Percentiles rank a stretch among this genome's conserved stretches.
Evolutionary conservation across 345 rosid species (phyloP).

Genomic region (Leavenworthia alabamica): DNA sequence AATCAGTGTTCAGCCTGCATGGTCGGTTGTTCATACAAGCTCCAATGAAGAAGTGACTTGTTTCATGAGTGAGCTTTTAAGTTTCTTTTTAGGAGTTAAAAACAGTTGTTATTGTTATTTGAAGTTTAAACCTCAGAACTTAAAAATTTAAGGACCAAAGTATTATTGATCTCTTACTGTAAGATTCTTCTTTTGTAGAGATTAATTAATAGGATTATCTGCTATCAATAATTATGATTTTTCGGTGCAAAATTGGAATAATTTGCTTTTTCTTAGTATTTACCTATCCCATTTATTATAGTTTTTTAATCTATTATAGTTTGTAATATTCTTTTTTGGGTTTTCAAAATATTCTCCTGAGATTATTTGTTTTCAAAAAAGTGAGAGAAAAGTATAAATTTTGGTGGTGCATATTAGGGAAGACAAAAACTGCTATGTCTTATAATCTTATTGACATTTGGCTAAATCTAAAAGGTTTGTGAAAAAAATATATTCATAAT

Average conservation of each 20-base stretch:
- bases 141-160: conserved; percentile 4
- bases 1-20: no score
- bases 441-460: neutral
- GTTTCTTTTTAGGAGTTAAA: conserved; percentile 14
- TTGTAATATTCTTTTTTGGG: neutral
- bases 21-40: no score
- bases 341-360: neutral
- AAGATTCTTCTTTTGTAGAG: conserved; percentile 13
- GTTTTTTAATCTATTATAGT: neutral
- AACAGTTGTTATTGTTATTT: conserved; percentile 13
- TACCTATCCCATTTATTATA: neutral
- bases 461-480: neutral
- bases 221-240: conserved; percentile 5
- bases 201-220: neutral
- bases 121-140: neutral
- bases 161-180: conserved; percentile 17
- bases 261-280: neutral
- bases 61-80: conserved; percentile 18
- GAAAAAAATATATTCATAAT: neutral
- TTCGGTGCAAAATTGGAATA: conserved; percentile 12
- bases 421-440: neutral
- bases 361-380: conserved; percentile 17
- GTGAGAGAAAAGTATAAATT: neutral
- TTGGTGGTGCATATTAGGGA: neutral
- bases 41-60: no score